Percentiles rank a stretch among this genome's conserved stretches.
phyloP scores from a whole-genome alignment of 257 asterid genomes.

The Solanum clarkiae region DNA sequence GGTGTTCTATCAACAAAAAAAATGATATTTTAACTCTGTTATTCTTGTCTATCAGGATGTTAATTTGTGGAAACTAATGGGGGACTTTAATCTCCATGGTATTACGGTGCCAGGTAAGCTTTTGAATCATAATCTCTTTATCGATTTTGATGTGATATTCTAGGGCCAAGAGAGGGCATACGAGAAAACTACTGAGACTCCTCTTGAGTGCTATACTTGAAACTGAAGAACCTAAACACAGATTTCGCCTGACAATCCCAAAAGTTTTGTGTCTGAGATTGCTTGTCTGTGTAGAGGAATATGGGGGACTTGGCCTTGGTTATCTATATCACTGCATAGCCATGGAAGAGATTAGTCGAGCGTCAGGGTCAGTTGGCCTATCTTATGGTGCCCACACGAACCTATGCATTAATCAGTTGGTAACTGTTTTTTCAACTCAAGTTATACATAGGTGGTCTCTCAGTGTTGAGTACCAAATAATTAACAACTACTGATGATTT shows the following conservation, averaged over 20 bases:
- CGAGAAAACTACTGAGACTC: not conserved
- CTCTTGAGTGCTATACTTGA: not conserved
- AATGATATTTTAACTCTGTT: not conserved
- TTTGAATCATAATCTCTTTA: not conserved
- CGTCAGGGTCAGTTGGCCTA: constrained; percentile 97
- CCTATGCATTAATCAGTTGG: constrained; percentile 90
- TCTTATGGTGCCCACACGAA: constrained; percentile 98
- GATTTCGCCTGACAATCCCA: not conserved
- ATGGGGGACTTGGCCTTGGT: constrained; percentile 99
- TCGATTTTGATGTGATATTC: not conserved
- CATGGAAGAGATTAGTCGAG: constrained; percentile 96
- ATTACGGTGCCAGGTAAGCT: constrained; percentile 83
- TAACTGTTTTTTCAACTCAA: constrained; percentile 27
- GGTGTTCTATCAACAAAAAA: not conserved
- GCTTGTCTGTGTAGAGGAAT: constrained; percentile 48
- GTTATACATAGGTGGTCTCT: not conserved
- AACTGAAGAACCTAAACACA: not conserved
- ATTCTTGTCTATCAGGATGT: constrained; percentile 44
- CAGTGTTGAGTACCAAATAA: not conserved
- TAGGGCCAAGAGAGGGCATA: not conserved
- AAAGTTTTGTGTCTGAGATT: not conserved
- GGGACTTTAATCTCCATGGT: constrained; percentile 91
- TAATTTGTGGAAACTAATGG: constrained; percentile 95
- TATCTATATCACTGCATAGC: constrained; percentile 96
- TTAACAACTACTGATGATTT: constrained; percentile 5